Percentiles rank a stretch among this genome's conserved stretches.
Evolutionary conservation across 2,329 filamentous ascomycete genomes (phyloP).

Genomic region (Apiospora malaysiana): DNA sequence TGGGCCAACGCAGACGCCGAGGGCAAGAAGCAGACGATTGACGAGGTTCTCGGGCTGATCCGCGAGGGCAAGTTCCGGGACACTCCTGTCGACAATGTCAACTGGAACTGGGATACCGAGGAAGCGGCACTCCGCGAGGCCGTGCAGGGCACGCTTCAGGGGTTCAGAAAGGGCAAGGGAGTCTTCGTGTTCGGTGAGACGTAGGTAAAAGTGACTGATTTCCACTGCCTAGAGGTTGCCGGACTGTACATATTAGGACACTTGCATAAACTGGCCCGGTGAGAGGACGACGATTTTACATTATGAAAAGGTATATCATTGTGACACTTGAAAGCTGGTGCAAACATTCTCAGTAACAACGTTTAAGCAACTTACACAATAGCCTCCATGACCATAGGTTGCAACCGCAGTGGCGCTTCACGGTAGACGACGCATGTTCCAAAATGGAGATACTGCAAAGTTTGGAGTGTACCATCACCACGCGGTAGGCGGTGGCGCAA

Average conservation of each 20-base stretch:
- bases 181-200: conserved; percentile 81
- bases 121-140: conserved; percentile 71
- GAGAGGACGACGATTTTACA: too few relatives aligned
- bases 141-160: conserved; percentile 82
- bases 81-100: conserved; percentile 79
- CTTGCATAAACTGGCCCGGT: too few relatives aligned
- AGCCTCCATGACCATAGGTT: too few relatives aligned
- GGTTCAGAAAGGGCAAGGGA: conserved; percentile 87
- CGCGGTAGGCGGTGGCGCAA: neutral
- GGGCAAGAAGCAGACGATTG: conserved; percentile 80
- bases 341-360: too few relatives aligned
- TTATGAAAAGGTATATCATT: too few relatives aligned
- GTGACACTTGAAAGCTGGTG: too few relatives aligned
- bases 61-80: conserved; percentile 80
- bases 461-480: neutral
- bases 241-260: neutral
- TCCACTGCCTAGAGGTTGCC: too few relatives aligned
- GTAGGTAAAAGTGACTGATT: conserved; percentile 34
- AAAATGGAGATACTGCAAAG: neutral
- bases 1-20: conserved; percentile 81
- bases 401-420: neutral
- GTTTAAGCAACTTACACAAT: neutral
- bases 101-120: conserved; percentile 83
- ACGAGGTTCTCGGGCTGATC: conserved; percentile 80
- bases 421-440: neutral